Evolutionary conservation across 495 filamentous ascomycete species (phyloP).

Genomic region (Patellaria atrata): DNA sequence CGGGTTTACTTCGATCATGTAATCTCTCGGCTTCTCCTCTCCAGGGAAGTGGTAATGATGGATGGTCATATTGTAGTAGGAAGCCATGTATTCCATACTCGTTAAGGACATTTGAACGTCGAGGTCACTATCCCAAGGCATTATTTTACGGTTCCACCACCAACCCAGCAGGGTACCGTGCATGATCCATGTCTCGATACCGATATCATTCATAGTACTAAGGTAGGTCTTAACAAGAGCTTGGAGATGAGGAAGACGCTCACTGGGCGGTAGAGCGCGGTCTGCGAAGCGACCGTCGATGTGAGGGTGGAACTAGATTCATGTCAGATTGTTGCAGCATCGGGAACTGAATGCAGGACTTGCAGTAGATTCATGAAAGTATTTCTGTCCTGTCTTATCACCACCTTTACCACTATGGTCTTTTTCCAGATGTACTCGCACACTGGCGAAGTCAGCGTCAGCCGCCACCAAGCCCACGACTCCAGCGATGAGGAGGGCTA

Average conservation of each 20-base stretch:
- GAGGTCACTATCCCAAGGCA: slow-evolving; percentile 50
- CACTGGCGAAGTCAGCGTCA: too few relatives aligned
- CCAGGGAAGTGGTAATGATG: slow-evolving; percentile 36
- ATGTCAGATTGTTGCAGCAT: background rate
- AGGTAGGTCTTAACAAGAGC: slow-evolving; percentile 42
- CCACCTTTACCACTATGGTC: slow-evolving; percentile 14
- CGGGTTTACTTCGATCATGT: slow-evolving; percentile 47
- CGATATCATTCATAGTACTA: slow-evolving; percentile 39
- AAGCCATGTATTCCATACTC: slow-evolving; percentile 42
- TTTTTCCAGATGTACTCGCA: too few relatives aligned
- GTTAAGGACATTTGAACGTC: slow-evolving; percentile 44
- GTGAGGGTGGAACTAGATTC: slow-evolving; percentile 21
- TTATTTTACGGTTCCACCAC: slow-evolving; percentile 51
- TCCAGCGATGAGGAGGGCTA: too few relatives aligned
- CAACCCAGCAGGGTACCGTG: slow-evolving; percentile 46
- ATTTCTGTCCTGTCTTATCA: slow-evolving; percentile 17
- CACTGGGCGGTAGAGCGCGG: slow-evolving; percentile 8
- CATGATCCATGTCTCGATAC: slow-evolving; percentile 50
- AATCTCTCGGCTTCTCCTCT: slow-evolving; percentile 31
- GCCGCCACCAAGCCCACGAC: too few relatives aligned
- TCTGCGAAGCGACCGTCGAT: slow-evolving; percentile 27
- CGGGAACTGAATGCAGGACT: background rate
- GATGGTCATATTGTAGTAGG: slow-evolving; percentile 49
- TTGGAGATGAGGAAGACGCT: slow-evolving; percentile 29
- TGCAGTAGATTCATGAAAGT: slow-evolving; percentile 23